Percentiles rank a stretch among this genome's conserved stretches.
Evolutionary conservation across 176 grass and related monocot species (phyloP).

Genomic region (Musa schizocarpa): DNA sequence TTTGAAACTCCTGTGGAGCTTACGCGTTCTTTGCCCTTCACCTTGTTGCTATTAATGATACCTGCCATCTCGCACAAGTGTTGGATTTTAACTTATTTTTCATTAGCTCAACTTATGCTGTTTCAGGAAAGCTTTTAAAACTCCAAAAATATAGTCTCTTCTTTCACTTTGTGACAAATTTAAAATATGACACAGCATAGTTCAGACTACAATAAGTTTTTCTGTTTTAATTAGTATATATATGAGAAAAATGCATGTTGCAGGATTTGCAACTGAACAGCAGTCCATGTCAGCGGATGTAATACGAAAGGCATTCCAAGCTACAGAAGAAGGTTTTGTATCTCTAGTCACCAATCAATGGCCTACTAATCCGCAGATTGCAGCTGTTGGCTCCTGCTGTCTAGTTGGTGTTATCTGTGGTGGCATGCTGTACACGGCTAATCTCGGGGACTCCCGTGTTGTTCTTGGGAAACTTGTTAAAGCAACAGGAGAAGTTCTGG

Average conservation of each 20-base stretch:
- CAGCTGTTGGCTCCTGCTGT: slow-evolving; percentile 27
- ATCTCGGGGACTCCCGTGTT: slow-evolving; percentile 28
- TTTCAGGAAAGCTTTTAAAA: not conserved
- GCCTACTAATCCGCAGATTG: slow-evolving; percentile 23
- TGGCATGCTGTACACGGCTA: slow-evolving; percentile 21
- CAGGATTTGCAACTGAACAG: slow-evolving; percentile 27
- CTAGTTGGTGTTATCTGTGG: slow-evolving; percentile 23
- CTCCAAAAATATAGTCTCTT: not conserved
- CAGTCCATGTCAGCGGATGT: slow-evolving; percentile 22
- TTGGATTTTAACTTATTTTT: not conserved
- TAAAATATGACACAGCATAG: not conserved
- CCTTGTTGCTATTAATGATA: not conserved
- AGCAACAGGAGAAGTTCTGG: slow-evolving; percentile 26
- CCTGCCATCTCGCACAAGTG: not conserved
- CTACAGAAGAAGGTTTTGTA: slow-evolving; percentile 24
- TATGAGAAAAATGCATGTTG: not conserved
- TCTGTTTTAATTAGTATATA: not conserved
- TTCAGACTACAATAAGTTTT: not conserved
- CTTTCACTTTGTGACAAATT: not conserved
- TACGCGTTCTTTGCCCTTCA: not conserved
- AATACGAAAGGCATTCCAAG: slow-evolving; percentile 21
- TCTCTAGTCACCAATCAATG: slow-evolving; percentile 26
- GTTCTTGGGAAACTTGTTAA: slow-evolving; percentile 26
- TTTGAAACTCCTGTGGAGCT: not conserved
- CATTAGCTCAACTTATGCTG: not conserved